phyloP scores from a whole-genome alignment of 805 yeast genomes.

The Hanseniaspora thailandica region DNA sequence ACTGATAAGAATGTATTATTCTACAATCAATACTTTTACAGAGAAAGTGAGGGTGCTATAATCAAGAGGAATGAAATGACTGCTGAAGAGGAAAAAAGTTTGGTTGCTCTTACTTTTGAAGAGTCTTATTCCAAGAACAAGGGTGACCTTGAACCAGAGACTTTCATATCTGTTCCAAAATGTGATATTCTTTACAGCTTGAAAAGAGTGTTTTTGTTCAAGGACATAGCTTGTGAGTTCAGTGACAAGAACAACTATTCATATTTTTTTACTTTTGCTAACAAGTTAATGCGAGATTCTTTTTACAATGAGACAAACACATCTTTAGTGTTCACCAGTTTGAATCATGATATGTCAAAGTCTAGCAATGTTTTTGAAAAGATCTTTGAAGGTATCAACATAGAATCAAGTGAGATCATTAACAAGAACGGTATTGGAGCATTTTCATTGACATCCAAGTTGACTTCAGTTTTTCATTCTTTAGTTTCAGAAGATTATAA shows the following conservation, averaged over 20 bases:
- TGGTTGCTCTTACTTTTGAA: slow-evolving; percentile 7
- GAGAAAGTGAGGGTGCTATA: not conserved
- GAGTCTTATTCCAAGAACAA: not conserved
- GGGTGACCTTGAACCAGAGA: slow-evolving; percentile 24
- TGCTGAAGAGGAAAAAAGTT: not conserved
- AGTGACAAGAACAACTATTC: slow-evolving; percentile 66
- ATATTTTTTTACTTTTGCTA: slow-evolving; percentile 52
- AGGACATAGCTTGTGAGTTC: slow-evolving; percentile 74
- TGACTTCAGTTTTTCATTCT: slow-evolving; percentile 30
- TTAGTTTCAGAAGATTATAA: slow-evolving; percentile 30
- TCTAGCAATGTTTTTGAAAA: slow-evolving; percentile 32
- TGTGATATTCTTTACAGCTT: slow-evolving; percentile 51
- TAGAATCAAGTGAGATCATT: slow-evolving; percentile 27
- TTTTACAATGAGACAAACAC: slow-evolving; percentile 41
- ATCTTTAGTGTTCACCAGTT: slow-evolving; percentile 34
- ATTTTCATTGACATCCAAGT: slow-evolving; percentile 32
- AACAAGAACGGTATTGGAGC: slow-evolving; percentile 27
- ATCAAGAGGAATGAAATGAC: slow-evolving; percentile 13
- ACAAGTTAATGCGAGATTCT: slow-evolving; percentile 42
- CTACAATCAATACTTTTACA: slow-evolving; percentile 56
- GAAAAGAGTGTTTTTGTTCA: slow-evolving; percentile 59
- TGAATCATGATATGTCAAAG: slow-evolving; percentile 37
- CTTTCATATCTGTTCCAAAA: slow-evolving; percentile 49
- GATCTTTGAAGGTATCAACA: slow-evolving; percentile 40
- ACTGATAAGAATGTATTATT: slow-evolving; percentile 53